Conservation (phyloP, 1,139 yeast species). For the Sugiyamaella novakii region DNA sequence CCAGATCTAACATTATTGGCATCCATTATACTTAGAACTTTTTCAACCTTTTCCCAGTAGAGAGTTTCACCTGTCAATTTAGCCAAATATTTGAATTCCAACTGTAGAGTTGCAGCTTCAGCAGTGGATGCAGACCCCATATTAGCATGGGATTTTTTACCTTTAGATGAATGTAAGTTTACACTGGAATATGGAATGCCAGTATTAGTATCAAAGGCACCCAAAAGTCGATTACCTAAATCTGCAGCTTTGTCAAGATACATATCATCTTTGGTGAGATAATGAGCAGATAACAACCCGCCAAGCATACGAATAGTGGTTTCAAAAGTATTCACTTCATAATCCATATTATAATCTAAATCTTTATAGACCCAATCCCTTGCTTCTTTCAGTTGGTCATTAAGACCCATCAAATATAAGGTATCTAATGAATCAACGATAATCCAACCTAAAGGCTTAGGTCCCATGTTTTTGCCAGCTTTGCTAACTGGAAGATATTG, state of each 20-base stretch:
- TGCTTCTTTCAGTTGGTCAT: conserved; percentile 65
- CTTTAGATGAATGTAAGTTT: conserved; percentile 66
- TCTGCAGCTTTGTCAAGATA: conserved; percentile 79
- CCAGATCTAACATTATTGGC: conserved; percentile 67
- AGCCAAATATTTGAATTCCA: conserved; percentile 84
- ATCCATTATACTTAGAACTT: conserved; percentile 65
- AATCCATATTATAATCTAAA: conserved; percentile 63
- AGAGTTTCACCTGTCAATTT: conserved; percentile 74
- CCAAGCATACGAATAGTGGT: conserved; percentile 95
- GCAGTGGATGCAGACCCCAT: conserved; percentile 80
- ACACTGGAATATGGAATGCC: conserved; percentile 82
- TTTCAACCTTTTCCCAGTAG: conserved; percentile 80
- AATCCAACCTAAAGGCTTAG: conserved; percentile 90
- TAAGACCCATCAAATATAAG: conserved; percentile 74
- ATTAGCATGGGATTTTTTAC: conserved; percentile 64
- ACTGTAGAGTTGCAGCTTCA: conserved; percentile 83
- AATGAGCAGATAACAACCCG: conserved; percentile 81
- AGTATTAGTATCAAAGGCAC: conserved; percentile 63
- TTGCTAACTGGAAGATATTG: conserved; percentile 63
- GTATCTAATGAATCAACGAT: conserved; percentile 90
- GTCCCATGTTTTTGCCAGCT: conserved; percentile 75
- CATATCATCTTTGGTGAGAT: conserved; percentile 66
- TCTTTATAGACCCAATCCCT: conserved; percentile 71
- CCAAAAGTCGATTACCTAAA: conserved; percentile 56
- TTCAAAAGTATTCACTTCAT: conserved; percentile 82